These are phyloP conservation scores for Ophiostoma himal-ulmi DNA, from an alignment of 2,329 filamentous ascomycete species.

Conservation along the genomic window DNA sequence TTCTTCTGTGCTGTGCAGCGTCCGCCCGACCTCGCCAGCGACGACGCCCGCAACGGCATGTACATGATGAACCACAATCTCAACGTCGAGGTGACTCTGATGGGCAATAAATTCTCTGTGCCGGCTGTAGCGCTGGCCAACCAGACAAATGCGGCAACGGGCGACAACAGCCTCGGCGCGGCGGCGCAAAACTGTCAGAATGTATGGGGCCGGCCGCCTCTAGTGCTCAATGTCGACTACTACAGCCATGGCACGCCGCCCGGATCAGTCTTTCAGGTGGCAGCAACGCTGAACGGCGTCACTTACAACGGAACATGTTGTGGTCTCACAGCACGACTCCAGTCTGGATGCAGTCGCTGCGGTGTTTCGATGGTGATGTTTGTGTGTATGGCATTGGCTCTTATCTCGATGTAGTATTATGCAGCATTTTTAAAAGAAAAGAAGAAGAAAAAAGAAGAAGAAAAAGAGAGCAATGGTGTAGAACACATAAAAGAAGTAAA, in stretches of 20 bases:
- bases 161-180: slow-evolving; percentile 60
- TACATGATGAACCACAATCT: slow-evolving; percentile 90
- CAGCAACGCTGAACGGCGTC: slow-evolving; percentile 65
- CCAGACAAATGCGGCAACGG: slow-evolving; percentile 62
- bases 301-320: slow-evolving; percentile 59
- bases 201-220: slow-evolving; percentile 64
- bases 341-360: not conserved
- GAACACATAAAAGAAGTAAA: too few relatives aligned
- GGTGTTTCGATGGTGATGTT: not conserved
- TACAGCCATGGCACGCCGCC: slow-evolving; percentile 63
- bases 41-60: slow-evolving; percentile 55
- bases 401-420: not conserved
- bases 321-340: slow-evolving; percentile 34
- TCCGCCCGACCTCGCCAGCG: slow-evolving; percentile 57
- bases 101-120: slow-evolving; percentile 59
- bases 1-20: slow-evolving; percentile 79
- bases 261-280: slow-evolving; percentile 73
- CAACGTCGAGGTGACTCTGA: slow-evolving; percentile 68
- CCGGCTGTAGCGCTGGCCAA: slow-evolving; percentile 66
- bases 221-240: slow-evolving; percentile 77
- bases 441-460: not conserved
- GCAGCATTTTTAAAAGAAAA: not conserved
- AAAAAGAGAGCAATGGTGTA: not conserved
- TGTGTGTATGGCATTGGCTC: not conserved
- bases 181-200: slow-evolving; percentile 56